Evolutionary conservation across 164 flowering plant genomes (phyloP), one percentile per base, ranked within the genome.

Genomic region (Kingdonia uniflora): DNA sequence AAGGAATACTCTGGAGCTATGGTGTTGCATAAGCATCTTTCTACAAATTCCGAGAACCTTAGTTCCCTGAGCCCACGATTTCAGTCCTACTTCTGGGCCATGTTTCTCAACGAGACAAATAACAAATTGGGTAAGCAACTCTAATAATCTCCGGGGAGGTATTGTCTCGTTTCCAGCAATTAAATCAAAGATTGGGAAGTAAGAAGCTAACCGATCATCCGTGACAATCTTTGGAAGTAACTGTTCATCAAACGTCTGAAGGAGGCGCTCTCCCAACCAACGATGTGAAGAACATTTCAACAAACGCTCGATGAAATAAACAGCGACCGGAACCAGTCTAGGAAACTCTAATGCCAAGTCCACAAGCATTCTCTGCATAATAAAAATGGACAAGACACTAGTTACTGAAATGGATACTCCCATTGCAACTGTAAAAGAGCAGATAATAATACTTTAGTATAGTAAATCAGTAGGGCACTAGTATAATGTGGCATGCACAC

Each of bases 21-120:
- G 76, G 54, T 84, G 97, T 66, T 84, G 78, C 68, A 70, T 73
- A 60, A 92, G 67, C 91, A 92, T 64, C 10, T 91, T 84, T 65
- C 97, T 73, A 62, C 99, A 92, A 56, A 84, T 75, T 2, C 76
- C 79, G 57, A 92, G 81, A 59, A 86, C 87, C 67, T 74, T 86
- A 69, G 87, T 92, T 48, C 97, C 99, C 43, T 68, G 83, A 55
- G 84, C 79, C 99, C 97, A 92, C 25, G 95, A 82, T 49, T 58
- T 84, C 53, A 83, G 50, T 39, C 81, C 84, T 16, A 80, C 74
- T 33, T 84, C 83, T 6, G 87, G 81, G 20, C 86, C 85, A 68
- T 85, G 96, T 49, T 80, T 76, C 60, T 81, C 67, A 22, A 73
- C 82, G 49, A 84, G 84, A 59, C 67, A 68, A 52, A 66, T 47